Evolutionary conservation across 2,329 filamentous ascomycete genomes (phyloP).

Genomic region (Nectriaceae sp.): DNA sequence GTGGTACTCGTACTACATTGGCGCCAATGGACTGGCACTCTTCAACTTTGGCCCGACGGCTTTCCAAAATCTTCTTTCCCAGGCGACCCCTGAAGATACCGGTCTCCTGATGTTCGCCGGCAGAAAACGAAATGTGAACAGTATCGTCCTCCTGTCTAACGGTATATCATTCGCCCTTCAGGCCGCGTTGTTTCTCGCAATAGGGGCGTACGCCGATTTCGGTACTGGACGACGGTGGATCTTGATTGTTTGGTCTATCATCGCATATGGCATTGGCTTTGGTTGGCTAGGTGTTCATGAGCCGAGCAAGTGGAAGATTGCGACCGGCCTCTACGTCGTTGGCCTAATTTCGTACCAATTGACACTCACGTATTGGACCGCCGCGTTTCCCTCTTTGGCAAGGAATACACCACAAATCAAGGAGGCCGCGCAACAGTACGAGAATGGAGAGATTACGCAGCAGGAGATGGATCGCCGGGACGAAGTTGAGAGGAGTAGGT

Average conservation of each 20-base stretch:
- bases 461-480: slow-evolving; percentile 63
- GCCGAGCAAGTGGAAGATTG: slow-evolving; percentile 59
- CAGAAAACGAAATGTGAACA: slow-evolving; percentile 59
- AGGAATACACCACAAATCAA: slow-evolving; percentile 37
- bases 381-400: slow-evolving; percentile 49
- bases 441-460: slow-evolving; percentile 50
- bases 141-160: slow-evolving; percentile 65
- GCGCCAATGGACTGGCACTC: slow-evolving; percentile 62
- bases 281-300: slow-evolving; percentile 68
- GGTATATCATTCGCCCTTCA: slow-evolving; percentile 70
- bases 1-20: slow-evolving; percentile 59
- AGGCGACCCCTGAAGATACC: slow-evolving; percentile 57
- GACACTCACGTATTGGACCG: slow-evolving; percentile 69
- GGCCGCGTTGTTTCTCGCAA: slow-evolving; percentile 54
- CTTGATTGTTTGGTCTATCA: slow-evolving; percentile 59
- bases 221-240: slow-evolving; percentile 65
- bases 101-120: slow-evolving; percentile 58
- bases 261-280: slow-evolving; percentile 66
- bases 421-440: slow-evolving; percentile 33
- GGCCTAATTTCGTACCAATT: slow-evolving; percentile 68
- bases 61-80: slow-evolving; percentile 64
- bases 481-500: slow-evolving; percentile 62
- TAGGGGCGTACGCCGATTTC: slow-evolving; percentile 62
- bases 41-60: slow-evolving; percentile 68
- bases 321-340: slow-evolving; percentile 64